Percentiles rank a stretch among this genome's conserved stretches.
phyloP scores from a whole-genome alignment of 108 stramenopile species.

The Cyclostephanos invisitatus region DNA sequence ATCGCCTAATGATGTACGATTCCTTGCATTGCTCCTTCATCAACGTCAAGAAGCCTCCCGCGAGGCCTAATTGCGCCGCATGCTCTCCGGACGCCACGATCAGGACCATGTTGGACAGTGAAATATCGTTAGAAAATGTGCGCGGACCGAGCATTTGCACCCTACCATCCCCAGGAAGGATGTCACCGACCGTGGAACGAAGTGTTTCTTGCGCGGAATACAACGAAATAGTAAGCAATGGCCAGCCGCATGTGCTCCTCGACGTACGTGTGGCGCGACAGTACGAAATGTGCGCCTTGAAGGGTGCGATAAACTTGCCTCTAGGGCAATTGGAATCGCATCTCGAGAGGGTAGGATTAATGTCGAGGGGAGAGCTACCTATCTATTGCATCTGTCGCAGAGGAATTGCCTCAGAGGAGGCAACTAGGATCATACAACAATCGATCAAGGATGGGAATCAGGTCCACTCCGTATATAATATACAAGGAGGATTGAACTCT shows the following conservation, averaged over 20 bases:
- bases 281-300: conserved; percentile 74
- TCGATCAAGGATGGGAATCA: conserved; percentile 28
- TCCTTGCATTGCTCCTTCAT: conserved; percentile 72
- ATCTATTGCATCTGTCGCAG: conserved; percentile 82
- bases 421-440: conserved; percentile 59
- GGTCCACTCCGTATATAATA: conserved; percentile 67
- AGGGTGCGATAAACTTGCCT: conserved; percentile 74
- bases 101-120: conserved; percentile 66
- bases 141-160: conserved; percentile 57
- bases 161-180: not conserved
- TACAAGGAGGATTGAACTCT: conserved; percentile 71
- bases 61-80: conserved; percentile 58
- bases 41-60: conserved; percentile 75
- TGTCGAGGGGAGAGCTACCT: conserved; percentile 54
- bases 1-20: conserved; percentile 84
- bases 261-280: conserved; percentile 79
- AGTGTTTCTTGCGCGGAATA: conserved; percentile 62
- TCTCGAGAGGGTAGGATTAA: conserved; percentile 40
- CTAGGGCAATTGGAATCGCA: conserved; percentile 50
- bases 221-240: conserved; percentile 28
- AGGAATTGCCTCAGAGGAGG: conserved; percentile 70
- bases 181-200: conserved; percentile 20
- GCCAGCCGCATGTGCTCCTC: conserved; percentile 64
- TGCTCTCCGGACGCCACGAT: conserved; percentile 73
- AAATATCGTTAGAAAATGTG: conserved; percentile 46